Percentiles rank a stretch among this genome's conserved stretches.
These are phyloP conservation scores for Aspergillus persii DNA, from an alignment of 2,329 filamentous ascomycete species.

Conservation along the genomic window DNA sequence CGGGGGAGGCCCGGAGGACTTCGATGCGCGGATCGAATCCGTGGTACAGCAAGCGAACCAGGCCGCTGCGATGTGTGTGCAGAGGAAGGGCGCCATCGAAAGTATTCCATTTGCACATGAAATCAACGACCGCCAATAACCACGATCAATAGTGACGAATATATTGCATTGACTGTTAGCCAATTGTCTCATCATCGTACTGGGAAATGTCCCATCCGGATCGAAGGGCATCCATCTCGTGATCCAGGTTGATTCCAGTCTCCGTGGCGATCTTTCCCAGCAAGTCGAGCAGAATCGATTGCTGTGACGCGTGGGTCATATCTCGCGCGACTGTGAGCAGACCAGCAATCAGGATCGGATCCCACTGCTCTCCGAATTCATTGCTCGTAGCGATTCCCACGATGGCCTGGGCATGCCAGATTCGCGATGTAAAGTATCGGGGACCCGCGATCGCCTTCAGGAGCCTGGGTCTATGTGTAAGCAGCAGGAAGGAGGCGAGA, in stretches of 20 bases:
- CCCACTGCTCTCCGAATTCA: constrained; percentile 25
- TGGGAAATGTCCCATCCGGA: constrained; percentile 20
- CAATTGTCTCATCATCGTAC: constrained; percentile 17
- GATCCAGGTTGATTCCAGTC: constrained; percentile 22
- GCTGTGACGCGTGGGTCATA: constrained; percentile 27
- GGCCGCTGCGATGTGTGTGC: constrained; percentile 45
- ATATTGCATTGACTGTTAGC: not conserved
- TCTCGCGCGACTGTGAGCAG: constrained; percentile 20
- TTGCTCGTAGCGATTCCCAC: constrained; percentile 25
- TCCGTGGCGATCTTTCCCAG: constrained; percentile 15
- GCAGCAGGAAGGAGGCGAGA: constrained; percentile 20
- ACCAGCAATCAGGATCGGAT: constrained; percentile 22
- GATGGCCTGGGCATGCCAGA: constrained; percentile 28
- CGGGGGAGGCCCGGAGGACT: constrained; percentile 75
- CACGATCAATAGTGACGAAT: not conserved
- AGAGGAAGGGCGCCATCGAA: constrained; percentile 46
- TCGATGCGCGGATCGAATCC: constrained; percentile 44
- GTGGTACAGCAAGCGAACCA: constrained; percentile 43
- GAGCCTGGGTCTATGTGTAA: constrained; percentile 23
- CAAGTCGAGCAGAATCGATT: constrained; percentile 15
- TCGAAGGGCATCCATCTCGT: constrained; percentile 16
- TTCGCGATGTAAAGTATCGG: constrained; percentile 22
- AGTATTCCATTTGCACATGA: constrained; percentile 50
- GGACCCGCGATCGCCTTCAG: constrained; percentile 23
- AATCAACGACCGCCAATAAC: constrained; percentile 15